Evolutionary conservation across 2,329 filamentous ascomycete species (phyloP), one percentile per base, ranked within the genome.

Genomic region (Diaporthe ampelina): DNA sequence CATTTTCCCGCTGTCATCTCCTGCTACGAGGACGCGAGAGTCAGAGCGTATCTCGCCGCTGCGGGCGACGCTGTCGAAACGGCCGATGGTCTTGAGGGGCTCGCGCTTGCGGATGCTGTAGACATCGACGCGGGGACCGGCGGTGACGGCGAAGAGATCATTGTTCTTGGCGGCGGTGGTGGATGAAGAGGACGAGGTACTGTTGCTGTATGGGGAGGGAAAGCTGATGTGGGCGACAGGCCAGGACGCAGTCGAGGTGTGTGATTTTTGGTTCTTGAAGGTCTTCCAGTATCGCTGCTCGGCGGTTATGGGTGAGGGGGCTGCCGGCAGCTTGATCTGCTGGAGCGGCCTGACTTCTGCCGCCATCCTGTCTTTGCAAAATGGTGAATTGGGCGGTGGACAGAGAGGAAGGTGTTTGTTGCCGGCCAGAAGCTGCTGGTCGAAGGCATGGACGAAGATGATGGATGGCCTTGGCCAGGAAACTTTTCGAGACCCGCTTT

Each of bases 241-340:
- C 82, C 94, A 95, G 81, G 94, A 94, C 77, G 97, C 95, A 77
- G 95, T 95, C 76, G 96, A 97, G 59, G 97, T 94, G 76, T 98
- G 92, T 76, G 96, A 92, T 74, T 97, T 91, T 78, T 95, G 94
- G 78, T 95, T 97, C 85, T 94, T 95, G 88, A 99, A 99, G 17
- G 94, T 93, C 81, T 93, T 94, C 97, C 97, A 99, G 88, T 98
- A 98, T 78, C 93, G 91, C 85, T 98, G 95, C 86, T 99, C 97
- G 43, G 95, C 93, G 8, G 96, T 98, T 63, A 96, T 86, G 71
- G 94, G 93, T 54, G 93, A 92, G 73, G 95, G 95, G 68, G 94
- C 94, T 77, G 94, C 90, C 73, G 96, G 92, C 81, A 97, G 90
- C 88, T 95, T 97, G 81, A 97, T 87, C 83, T 93, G 93, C 83